These are phyloP conservation scores for Silene uniflora DNA, from an alignment of 148 eudicot species.

Conservation along the genomic window DNA sequence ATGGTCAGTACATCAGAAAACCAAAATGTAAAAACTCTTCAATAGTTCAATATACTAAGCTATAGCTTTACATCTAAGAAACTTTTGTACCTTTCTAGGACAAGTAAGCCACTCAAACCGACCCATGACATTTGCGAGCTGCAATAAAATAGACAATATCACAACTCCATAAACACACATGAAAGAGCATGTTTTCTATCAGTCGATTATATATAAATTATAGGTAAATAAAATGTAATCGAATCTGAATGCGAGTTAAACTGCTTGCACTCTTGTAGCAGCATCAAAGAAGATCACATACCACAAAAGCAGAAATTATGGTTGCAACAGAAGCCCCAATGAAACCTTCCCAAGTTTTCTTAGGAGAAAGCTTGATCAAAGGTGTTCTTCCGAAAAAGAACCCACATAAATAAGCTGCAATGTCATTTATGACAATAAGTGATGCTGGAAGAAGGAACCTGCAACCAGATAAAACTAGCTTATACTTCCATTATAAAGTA, in stretches of 20 bases:
- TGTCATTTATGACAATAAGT: slow-evolving; percentile 88
- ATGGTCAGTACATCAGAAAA: slow-evolving; percentile 6
- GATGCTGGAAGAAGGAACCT: slow-evolving; percentile 99
- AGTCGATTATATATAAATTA: not conserved
- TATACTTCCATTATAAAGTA: not conserved
- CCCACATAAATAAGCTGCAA: slow-evolving; percentile 91
- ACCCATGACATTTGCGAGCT: slow-evolving; percentile 91
- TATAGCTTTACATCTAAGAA: not conserved
- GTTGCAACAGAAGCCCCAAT: slow-evolving; percentile 93
- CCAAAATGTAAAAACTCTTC: not conserved
- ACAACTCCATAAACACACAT: not conserved
- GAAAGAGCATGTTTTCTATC: not conserved
- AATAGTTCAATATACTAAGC: not conserved
- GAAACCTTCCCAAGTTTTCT: slow-evolving; percentile 98
- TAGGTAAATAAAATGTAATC: not conserved
- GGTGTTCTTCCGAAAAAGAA: slow-evolving; percentile 97
- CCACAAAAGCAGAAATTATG: slow-evolving; percentile 81
- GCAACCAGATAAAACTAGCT: slow-evolving; percentile 27
- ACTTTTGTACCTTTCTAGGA: slow-evolving; percentile 65
- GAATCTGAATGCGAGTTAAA: not conserved
- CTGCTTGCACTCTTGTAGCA: not conserved
- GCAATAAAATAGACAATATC: slow-evolving; percentile 24
- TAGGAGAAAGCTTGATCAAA: slow-evolving; percentile 89
- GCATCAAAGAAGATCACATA: slow-evolving; percentile 26
- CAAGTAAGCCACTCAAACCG: slow-evolving; percentile 88